phyloP scores from a whole-genome alignment of 257 asterid genomes.

The Gentiana dahurica region DNA sequence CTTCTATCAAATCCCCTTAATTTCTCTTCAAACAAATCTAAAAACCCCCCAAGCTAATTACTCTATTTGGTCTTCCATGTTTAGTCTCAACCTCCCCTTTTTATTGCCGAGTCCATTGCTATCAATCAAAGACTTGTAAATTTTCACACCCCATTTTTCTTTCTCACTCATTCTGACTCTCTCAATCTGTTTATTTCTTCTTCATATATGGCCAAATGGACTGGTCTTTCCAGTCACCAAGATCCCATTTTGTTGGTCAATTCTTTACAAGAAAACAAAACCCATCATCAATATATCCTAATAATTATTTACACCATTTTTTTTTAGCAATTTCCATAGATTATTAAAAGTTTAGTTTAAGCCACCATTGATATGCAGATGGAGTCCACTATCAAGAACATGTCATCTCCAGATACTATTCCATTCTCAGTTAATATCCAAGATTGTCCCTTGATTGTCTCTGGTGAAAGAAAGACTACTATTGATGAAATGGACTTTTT shows the following conservation, averaged over 20 bases:
- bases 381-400: slow-evolving; percentile 23
- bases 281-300: background rate
- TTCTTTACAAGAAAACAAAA: slow-evolving; percentile 5
- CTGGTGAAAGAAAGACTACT: slow-evolving; percentile 21
- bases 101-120: slow-evolving; percentile 65
- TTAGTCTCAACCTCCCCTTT: slow-evolving; percentile 43
- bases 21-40: slow-evolving; percentile 31
- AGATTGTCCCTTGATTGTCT: background rate
- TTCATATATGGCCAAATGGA: slow-evolving; percentile 56
- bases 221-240: slow-evolving; percentile 93
- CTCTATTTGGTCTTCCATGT: slow-evolving; percentile 39
- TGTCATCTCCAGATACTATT: slow-evolving; percentile 43
- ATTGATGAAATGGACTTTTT: slow-evolving; percentile 72
- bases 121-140: slow-evolving; percentile 21
- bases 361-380: slow-evolving; percentile 12
- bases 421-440: slow-evolving; percentile 60
- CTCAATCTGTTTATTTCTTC: slow-evolving; percentile 10
- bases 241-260: slow-evolving; percentile 33
- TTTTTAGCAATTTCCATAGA: slow-evolving; percentile 1
- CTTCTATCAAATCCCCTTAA: slow-evolving; percentile 33
- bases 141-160: slow-evolving; percentile 14
- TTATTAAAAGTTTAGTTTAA: slow-evolving; percentile 5
- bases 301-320: background rate
- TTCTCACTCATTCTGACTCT: slow-evolving; percentile 16
- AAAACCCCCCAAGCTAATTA: no score